Evolutionary conservation across 2,329 filamentous ascomycete genomes (phyloP).

Genomic region (Phoma sp.): DNA sequence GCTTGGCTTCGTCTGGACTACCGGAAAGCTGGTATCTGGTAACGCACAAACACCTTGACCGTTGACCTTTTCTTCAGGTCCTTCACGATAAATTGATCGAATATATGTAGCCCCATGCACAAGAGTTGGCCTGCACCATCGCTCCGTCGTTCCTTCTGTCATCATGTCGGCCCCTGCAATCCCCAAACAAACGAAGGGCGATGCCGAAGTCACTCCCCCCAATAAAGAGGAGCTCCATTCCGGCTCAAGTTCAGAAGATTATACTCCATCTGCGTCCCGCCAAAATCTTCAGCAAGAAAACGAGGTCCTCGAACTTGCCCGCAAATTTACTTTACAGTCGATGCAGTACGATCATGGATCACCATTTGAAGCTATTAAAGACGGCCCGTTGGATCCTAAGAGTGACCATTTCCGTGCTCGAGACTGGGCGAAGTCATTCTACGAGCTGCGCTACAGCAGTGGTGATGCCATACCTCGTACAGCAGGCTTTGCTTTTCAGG

Average conservation of each 20-base stretch:
- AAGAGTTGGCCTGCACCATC: neutral
- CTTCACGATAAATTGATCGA: neutral
- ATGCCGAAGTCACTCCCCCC: neutral
- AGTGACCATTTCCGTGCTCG: conserved; percentile 51
- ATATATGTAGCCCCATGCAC: neutral
- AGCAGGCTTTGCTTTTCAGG: conserved; percentile 67
- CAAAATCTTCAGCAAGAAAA: conserved; percentile 19
- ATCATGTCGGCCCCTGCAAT: conserved; percentile 12
- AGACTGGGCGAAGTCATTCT: conserved; percentile 54
- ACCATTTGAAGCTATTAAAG: conserved; percentile 42
- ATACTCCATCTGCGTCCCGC: neutral
- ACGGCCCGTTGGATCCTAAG: conserved; percentile 50
- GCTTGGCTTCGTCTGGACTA: neutral
- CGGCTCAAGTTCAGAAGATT: conserved; percentile 18
- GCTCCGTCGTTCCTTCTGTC: neutral
- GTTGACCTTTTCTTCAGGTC: neutral
- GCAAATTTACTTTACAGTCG: conserved; percentile 47
- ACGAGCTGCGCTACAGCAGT: conserved; percentile 50
- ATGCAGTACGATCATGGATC: conserved; percentile 42
- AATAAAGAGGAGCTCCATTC: conserved; percentile 8
- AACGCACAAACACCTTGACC: neutral
- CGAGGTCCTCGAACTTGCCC: conserved; percentile 43
- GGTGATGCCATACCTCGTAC: conserved; percentile 58
- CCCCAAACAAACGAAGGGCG: neutral
- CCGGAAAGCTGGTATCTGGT: neutral